Evolutionary conservation across 75 land plant species (phyloP), one percentile per base, ranked within the genome.

Genomic region (Cupressus sempervirens): DNA sequence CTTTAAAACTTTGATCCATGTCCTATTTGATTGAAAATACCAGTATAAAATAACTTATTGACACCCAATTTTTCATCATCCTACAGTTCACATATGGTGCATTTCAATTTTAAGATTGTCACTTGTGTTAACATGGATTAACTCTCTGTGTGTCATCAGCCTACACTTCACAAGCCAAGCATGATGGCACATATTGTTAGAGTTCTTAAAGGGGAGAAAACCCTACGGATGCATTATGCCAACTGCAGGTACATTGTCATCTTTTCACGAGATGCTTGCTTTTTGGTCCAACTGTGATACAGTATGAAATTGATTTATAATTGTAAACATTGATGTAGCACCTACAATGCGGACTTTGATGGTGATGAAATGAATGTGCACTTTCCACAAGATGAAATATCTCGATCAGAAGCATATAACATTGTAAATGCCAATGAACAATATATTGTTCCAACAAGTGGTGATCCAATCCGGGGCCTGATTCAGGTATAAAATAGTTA

Each of bases 291-390:
- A 34, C 7, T 82, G 4, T 34, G 3, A 79, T 79, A n/a, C 11
- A n/a, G 45, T 43, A 45, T 45, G 16, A 84, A 30, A 16, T 54
- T 18, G 36, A 45, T 20, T 32, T 83, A 68, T 86, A 15, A 82
- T 40, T 79, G 26, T 7, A 70, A 54, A 81, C 34, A 41, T 16
- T 86, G 62, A 80, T 91, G 73, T 93, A 97, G 99, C 75, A 90
- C 99, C 0, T 97, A 93, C 68, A 97, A 97, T 95, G 99, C 99
- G 88, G 99, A 97, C 91, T 97, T 97, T 88, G 99, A 97, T 80
- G 99, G 99, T 41, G 99, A 97, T 90, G 99, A 97, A 84, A 97
- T 97, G 93, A 97, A 97, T 93, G 96, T 97, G 54, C 99, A 96
- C 83, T 91, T 97, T 84, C 99, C 96, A 16, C 99, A 97, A 96